phyloP scores from a whole-genome alignment of 441 rosid genomes.

The Erysimum pusillum region DNA sequence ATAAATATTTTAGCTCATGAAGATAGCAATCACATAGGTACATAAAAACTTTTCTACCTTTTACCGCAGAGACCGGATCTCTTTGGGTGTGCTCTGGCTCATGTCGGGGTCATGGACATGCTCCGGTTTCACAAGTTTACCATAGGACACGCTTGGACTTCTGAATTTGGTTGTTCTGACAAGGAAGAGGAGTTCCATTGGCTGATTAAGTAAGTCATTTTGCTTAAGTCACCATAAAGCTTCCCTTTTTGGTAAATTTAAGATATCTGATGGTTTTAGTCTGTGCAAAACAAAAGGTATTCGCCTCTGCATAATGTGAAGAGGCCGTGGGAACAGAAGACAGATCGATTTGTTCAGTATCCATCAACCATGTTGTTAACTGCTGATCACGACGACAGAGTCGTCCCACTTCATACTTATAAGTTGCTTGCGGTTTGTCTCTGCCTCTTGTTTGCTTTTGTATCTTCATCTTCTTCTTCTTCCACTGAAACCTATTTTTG shows the following conservation, averaged over 20 bases:
- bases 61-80: constrained; percentile 86
- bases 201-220: constrained; percentile 77
- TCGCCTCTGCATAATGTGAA: constrained; percentile 90
- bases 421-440: constrained; percentile 85
- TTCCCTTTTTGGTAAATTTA: neutral
- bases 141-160: constrained; percentile 95
- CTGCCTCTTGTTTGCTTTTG: neutral
- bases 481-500: neutral
- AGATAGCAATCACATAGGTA: constrained; percentile 6
- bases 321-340: constrained; percentile 85
- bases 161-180: constrained; percentile 92
- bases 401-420: constrained; percentile 87
- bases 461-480: constrained; percentile 8
- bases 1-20: neutral
- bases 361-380: constrained; percentile 95
- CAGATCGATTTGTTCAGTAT: constrained; percentile 60
- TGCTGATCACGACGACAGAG: constrained; percentile 97
- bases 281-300: constrained; percentile 58
- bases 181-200: constrained; percentile 88
- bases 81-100: constrained; percentile 98
- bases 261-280: constrained; percentile 22
- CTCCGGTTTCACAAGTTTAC: constrained; percentile 96
- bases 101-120: constrained; percentile 99
- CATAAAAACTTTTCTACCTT: constrained; percentile 1
- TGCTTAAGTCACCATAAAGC: neutral